Base-by-base conservation (phyloP, 2,329 filamentous ascomycete genomes). In the Coniochaeta hoffmannii region DNA sequence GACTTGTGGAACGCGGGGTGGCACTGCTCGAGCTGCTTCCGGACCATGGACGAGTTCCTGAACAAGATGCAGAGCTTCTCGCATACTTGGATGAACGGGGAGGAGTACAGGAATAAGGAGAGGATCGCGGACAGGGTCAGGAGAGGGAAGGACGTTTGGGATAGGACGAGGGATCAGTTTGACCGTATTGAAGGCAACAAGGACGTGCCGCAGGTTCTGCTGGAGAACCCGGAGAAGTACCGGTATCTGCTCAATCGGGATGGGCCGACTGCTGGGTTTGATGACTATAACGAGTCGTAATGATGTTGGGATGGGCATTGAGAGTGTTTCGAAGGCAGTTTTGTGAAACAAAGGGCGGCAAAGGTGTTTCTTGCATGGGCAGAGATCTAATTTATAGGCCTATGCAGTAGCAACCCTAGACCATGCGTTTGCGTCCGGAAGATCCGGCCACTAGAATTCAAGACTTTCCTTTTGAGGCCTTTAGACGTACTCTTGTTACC, bases 11-110 rank as follows among this genome's bases (percentile, higher is more conserved):
- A 81, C 60, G 78, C 80, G 0, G 76, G 70, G 0, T 86, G 83
- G 83, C 82, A 86, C 65, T 86, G 82, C 71, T 82, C 78, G 53
- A 79, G 73, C 55, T 86, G 83, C 68, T 84, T 84, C 64, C 68
- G 73, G 17, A 84, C 79, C 0, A 67, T 86, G 15, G 71, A 71
- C 4, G 76, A 83, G 64, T 71, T 84, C 60, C 67, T 79, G 49
- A 75, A 73, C 59, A 85, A 84, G 41, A 46, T 46, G 41, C n/a
- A 19, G 22, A 46, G 41, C 41, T 46, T 83, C 65, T 81, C 78
- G 17, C 81, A 85, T 62, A 67, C 66, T 9, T 75, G 71, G 66
- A 76, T 77, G 70, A 83, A 85, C 59, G 71, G 70, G 17, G 70
- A 74, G 10, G 63, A 69, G 56, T 83, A 75, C 58, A 72, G 74